phyloP scores from a whole-genome alignment of 2,329 filamentous ascomycete genomes.

The Calycina herbarum region DNA sequence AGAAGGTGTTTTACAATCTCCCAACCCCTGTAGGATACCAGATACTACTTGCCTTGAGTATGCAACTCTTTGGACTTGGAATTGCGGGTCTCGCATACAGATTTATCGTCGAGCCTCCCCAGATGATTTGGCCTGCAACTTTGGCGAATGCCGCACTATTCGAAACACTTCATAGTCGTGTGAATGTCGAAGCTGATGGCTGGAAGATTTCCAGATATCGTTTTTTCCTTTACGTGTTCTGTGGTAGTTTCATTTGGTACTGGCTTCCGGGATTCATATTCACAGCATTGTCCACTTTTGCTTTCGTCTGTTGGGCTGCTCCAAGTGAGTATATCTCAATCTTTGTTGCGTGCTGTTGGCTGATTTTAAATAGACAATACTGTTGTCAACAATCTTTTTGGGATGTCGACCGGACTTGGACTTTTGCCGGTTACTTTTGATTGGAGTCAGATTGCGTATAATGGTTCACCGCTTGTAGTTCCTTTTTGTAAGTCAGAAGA shows the following conservation, averaged over 20 bases:
- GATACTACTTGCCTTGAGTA: constrained; percentile 58
- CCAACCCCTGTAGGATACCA: constrained; percentile 47
- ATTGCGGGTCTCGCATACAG: constrained; percentile 58
- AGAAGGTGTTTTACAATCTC: constrained; percentile 16
- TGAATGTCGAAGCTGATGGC: constrained; percentile 56
- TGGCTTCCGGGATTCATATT: constrained; percentile 61
- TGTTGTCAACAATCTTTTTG: constrained; percentile 70
- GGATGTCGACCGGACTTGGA: constrained; percentile 64
- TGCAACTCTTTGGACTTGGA: constrained; percentile 63
- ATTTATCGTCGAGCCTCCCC: constrained; percentile 53
- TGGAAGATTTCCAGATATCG: constrained; percentile 46
- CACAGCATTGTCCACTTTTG: constrained; percentile 51
- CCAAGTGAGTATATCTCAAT: neutral
- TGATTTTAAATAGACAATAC: constrained; percentile 43
- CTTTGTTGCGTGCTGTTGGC: constrained; percentile 47
- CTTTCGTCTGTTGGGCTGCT: neutral
- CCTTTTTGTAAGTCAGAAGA: constrained; percentile 49
- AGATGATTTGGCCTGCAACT: constrained; percentile 27
- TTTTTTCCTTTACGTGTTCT: constrained; percentile 40
- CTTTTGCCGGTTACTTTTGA: constrained; percentile 72
- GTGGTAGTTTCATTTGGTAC: constrained; percentile 49
- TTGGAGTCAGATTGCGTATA: constrained; percentile 63
- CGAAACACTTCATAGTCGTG: constrained; percentile 57
- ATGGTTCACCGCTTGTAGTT: constrained; percentile 55
- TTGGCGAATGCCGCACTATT: constrained; percentile 25